A percentile compares a stretch with the other conserved stretches of the same genome.
These are phyloP conservation scores for Phytophthora foliorum DNA, from an alignment of 352 stramenopile species.

Conservation along the genomic window DNA sequence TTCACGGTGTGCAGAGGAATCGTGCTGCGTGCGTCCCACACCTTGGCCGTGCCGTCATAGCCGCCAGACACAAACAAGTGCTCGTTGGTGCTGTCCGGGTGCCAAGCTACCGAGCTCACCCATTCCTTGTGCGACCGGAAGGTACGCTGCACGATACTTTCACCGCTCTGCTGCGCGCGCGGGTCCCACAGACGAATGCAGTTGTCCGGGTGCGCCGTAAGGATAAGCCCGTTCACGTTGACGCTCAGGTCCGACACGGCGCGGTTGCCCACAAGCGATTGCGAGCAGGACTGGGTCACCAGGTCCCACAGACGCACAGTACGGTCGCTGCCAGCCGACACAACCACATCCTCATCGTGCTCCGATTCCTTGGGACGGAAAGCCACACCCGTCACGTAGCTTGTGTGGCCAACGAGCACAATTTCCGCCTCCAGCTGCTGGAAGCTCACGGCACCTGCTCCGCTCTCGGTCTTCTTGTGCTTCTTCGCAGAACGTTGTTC, in stretches of 20 bases:
- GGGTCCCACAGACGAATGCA: slow-evolving; percentile 88
- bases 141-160: slow-evolving; percentile 80
- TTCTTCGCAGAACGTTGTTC: slow-evolving; percentile 70
- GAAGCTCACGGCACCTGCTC: slow-evolving; percentile 57
- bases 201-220: slow-evolving; percentile 85
- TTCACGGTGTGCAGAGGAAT: slow-evolving; percentile 83
- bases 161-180: slow-evolving; percentile 67
- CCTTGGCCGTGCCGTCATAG: slow-evolving; percentile 85
- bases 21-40: slow-evolving; percentile 82
- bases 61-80: slow-evolving; percentile 77
- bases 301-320: slow-evolving; percentile 85
- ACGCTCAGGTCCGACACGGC: slow-evolving; percentile 81
- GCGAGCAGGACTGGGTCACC: slow-evolving; percentile 73
- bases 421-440: slow-evolving; percentile 78
- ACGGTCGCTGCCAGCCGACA: slow-evolving; percentile 78
- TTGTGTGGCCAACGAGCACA: slow-evolving; percentile 83
- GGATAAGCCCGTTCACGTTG: slow-evolving; percentile 65
- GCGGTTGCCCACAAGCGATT: slow-evolving; percentile 81
- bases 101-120: slow-evolving; percentile 83
- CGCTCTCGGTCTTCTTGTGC: slow-evolving; percentile 65
- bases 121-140: slow-evolving; percentile 90
- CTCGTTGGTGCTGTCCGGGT: slow-evolving; percentile 57
- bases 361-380: slow-evolving; percentile 64
- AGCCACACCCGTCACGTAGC: slow-evolving; percentile 75
- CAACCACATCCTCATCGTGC: slow-evolving; percentile 57